Conservation (phyloP, 148 eudicot species). For the Cornus kousa region DNA sequence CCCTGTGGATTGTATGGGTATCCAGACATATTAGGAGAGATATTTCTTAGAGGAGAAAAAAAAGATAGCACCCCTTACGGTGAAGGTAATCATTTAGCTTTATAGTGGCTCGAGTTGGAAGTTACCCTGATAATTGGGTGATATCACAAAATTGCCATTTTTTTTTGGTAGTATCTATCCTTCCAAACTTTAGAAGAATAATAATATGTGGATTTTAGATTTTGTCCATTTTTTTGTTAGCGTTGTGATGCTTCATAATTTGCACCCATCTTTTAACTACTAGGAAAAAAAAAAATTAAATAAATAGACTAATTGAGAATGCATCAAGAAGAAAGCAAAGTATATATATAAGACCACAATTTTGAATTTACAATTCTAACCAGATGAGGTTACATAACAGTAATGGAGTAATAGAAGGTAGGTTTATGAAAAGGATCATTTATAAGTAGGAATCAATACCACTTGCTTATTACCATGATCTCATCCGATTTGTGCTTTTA, state of each 20-base stretch:
- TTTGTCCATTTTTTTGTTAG: too few relatives aligned
- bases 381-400: background rate
- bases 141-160: background rate
- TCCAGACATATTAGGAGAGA: constrained; percentile 31
- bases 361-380: background rate
- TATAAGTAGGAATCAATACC: too few relatives aligned
- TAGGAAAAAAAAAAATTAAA: too few relatives aligned
- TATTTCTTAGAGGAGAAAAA: background rate
- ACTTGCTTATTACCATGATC: too few relatives aligned
- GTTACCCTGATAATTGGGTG: background rate
- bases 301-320: background rate
- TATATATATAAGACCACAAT: background rate
- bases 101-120: background rate
- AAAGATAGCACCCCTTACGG: background rate
- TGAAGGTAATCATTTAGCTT: too few relatives aligned
- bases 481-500: too few relatives aligned
- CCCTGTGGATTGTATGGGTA: constrained; percentile 33
- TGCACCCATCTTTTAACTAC: too few relatives aligned
- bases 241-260: too few relatives aligned
- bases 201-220: too few relatives aligned
- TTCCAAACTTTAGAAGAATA: too few relatives aligned
- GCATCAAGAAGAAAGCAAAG: background rate
- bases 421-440: background rate
- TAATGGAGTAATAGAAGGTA: background rate
- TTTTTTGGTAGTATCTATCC: too few relatives aligned